Percentiles rank a stretch among this genome's conserved stretches.
Evolutionary conservation across 495 filamentous ascomycete species (phyloP).

Genomic region (Tetracladium setigerum): DNA sequence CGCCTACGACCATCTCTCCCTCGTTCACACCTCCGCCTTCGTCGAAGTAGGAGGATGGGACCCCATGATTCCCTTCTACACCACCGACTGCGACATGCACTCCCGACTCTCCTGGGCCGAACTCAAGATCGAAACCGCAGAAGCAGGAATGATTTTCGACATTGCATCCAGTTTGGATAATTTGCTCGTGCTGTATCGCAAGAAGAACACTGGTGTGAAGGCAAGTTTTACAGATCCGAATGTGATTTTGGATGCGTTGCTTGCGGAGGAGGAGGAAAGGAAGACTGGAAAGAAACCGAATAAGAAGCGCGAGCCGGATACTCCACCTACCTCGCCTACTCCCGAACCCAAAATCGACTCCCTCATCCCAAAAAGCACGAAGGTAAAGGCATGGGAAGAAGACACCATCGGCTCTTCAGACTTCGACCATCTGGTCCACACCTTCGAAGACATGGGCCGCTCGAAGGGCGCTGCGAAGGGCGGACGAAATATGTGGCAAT

Average conservation of each 20-base stretch:
- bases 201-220: constrained; percentile 18
- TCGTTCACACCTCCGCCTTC: constrained; percentile 46
- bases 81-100: constrained; percentile 54
- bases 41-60: constrained; percentile 53
- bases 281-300: constrained; percentile 1
- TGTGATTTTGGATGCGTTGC: constrained; percentile 20
- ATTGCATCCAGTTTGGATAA: constrained; percentile 38
- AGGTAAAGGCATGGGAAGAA: constrained; percentile 4
- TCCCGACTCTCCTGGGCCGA: constrained; percentile 40
- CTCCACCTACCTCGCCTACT: background rate
- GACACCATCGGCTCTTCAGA: constrained; percentile 9
- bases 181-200: constrained; percentile 37
- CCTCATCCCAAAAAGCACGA: no score
- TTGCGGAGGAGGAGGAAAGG: constrained; percentile 12
- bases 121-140: constrained; percentile 37
- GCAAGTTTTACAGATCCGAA: constrained; percentile 34
- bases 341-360: no score
- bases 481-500: constrained; percentile 54
- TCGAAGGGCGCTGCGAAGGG: constrained; percentile 24
- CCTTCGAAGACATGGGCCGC: constrained; percentile 34
- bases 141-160: constrained; percentile 46
- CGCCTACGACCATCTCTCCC: constrained; percentile 49
- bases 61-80: constrained; percentile 53
- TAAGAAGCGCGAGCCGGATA: background rate
- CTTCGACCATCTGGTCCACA: constrained; percentile 22